A percentile compares a stretch with the other conserved stretches of the same genome.
Evolutionary conservation across 371 early-diverging fungal genomes (phyloP).

Genomic region (Mortierella sp.): DNA sequence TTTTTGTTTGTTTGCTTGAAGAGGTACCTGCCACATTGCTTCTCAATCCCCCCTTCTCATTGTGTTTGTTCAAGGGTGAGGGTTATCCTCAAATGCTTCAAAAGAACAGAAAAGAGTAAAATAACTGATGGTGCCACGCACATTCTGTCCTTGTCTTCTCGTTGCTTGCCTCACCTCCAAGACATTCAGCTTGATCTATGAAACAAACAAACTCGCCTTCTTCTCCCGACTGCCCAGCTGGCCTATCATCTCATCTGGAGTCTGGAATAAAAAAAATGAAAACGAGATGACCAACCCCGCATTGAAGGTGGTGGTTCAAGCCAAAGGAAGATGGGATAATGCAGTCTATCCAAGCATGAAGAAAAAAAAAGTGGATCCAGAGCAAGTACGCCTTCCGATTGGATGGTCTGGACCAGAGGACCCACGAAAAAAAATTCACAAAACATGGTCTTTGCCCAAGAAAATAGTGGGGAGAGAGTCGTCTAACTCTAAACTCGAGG

Average conservation of each 20-base stretch:
- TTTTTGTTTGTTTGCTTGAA: neutral
- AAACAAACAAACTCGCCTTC: no score
- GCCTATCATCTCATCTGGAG: no score
- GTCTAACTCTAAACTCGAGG: no score
- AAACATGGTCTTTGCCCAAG: neutral
- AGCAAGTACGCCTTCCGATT: constrained; percentile 33
- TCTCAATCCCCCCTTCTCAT: neutral
- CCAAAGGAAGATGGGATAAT: neutral
- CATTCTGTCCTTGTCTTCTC: no score
- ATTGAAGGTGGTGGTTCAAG: neutral
- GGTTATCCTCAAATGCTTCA: neutral
- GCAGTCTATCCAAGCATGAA: neutral
- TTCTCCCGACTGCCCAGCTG: no score
- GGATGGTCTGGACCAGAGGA: constrained; percentile 16
- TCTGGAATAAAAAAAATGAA: no score
- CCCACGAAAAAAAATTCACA: constrained; percentile 19
- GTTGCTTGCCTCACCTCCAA: no score
- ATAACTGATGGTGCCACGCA: neutral
- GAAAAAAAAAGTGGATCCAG: constrained; percentile 2
- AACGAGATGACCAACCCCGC: constrained; percentile 5
- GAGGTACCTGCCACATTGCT: neutral
- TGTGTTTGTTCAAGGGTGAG: neutral
- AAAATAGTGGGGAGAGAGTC: neutral
- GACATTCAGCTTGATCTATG: no score
- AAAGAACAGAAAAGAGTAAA: constrained; percentile 1